phyloP scores from a whole-genome alignment of 352 stramenopile genomes.

The Phytopythium montanum region DNA sequence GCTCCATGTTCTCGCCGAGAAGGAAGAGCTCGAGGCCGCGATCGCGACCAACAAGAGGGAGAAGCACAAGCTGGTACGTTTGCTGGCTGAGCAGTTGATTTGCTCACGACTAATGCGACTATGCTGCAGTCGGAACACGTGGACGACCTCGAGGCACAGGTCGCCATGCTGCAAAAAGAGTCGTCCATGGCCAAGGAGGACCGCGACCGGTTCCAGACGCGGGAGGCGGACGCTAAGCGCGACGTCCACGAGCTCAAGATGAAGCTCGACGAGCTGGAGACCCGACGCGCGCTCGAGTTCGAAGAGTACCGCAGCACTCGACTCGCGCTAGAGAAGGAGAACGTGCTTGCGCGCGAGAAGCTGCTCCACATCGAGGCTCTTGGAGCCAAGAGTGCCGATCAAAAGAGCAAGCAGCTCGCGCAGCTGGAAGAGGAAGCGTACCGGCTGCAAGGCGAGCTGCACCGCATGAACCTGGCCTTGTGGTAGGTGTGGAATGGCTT shows the following conservation, averaged over 20 bases:
- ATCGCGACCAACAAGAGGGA: conserved; percentile 38
- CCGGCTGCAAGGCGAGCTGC: conserved; percentile 46
- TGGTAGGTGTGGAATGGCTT: conserved; percentile 17
- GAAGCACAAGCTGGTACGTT: conserved; percentile 37
- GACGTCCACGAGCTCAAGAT: conserved; percentile 58
- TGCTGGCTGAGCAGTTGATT: neutral
- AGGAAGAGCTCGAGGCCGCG: conserved; percentile 49
- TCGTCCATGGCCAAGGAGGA: conserved; percentile 43
- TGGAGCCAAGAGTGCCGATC: conserved; percentile 33
- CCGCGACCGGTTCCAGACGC: conserved; percentile 56
- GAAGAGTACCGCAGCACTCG: conserved; percentile 59
- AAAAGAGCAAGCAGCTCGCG: conserved; percentile 52
- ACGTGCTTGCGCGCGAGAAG: conserved; percentile 45
- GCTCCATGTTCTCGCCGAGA: conserved; percentile 65
- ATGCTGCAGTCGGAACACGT: conserved; percentile 35
- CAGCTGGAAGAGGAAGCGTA: conserved; percentile 68
- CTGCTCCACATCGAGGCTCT: conserved; percentile 41
- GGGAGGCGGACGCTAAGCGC: conserved; percentile 51
- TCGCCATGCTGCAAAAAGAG: conserved; percentile 45
- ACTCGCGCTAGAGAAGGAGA: conserved; percentile 52
- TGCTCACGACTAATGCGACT: neutral
- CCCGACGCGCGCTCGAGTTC: conserved; percentile 52
- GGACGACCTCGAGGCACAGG: conserved; percentile 46
- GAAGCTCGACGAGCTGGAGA: conserved; percentile 71
- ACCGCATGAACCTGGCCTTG: conserved; percentile 34